Evolutionary conservation across 2,329 filamentous ascomycete species (phyloP), one percentile per base, ranked within the genome.

Genomic region (Incumbomyces lentus): DNA sequence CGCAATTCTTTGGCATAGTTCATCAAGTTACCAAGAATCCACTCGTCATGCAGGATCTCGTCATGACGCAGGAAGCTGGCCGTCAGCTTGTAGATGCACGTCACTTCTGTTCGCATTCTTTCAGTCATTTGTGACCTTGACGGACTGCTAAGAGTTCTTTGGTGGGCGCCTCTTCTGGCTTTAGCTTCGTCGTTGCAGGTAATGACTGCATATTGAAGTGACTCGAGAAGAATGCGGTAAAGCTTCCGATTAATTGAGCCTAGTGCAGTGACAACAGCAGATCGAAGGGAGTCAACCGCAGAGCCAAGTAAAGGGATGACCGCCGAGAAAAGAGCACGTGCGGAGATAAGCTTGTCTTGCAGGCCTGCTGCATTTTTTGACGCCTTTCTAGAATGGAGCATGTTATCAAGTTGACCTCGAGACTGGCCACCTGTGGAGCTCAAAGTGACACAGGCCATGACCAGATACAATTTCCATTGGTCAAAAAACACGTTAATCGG

Each of bases 401-500:
- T 74, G 51, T 75, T 75, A 11, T 73, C 70, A 26, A 81, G 71
- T 46, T 80, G 77, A 17, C 73, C 72, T 50, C 76, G 71, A 30
- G 71, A 72, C 47, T 78, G 72, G 16, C 72, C 79, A 8, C 87
- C 87, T 8, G 86, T 78, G 55, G 92, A 92, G 32, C 86, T 89
- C 47, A 98, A 72, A 0, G 92, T 96, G 8, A 90, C 95, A 65
- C 93, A 98, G 8, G 90, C 92, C 68, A 98, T 95, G 46, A 95
- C 89, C 19, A 98, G 74, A 62, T 96, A 96, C 2, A 96, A 71
- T 65, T 95, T 96, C 90, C 90, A 98, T 62, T 98, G 92, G 64
- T 96, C 93, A 49, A 98, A 80, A 48, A 95, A 74, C 17, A 94
- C 80, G 57, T 94, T 88, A 0, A 89, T 85, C 14, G 88, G 84